phyloP scores from a whole-genome alignment of 1,284 basidiomycete species.

The Microbotryum violaceum region DNA sequence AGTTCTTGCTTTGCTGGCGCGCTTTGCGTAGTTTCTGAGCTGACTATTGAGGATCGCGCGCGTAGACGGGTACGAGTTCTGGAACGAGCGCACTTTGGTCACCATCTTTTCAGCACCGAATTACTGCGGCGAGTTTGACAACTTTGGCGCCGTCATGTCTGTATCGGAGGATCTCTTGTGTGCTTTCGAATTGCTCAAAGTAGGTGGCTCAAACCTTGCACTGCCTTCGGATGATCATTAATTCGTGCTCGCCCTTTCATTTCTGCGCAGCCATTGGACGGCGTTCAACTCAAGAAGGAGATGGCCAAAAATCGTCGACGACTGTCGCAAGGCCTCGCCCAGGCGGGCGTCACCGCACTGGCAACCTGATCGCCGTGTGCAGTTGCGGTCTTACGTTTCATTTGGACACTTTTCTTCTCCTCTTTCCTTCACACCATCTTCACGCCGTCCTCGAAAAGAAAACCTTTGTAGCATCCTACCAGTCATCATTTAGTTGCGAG shows the following conservation, averaged over 20 bases:
- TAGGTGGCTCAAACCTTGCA: background rate
- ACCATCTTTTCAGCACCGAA: slow-evolving; percentile 98
- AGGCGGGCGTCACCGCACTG: no score
- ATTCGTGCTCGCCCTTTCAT: background rate
- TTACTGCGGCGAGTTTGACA: slow-evolving; percentile 95
- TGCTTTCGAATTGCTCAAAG: slow-evolving; percentile 91
- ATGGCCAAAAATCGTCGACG: slow-evolving; percentile 19
- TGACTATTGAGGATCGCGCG: no score
- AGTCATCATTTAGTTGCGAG: no score
- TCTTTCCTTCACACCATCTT: no score
- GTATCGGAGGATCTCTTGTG: slow-evolving; percentile 96
- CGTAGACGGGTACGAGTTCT: slow-evolving; percentile 84
- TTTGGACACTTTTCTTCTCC: no score
- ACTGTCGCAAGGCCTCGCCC: background rate
- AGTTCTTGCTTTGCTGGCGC: background rate
- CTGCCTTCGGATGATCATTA: no score
- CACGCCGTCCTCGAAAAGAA: no score
- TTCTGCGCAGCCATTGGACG: slow-evolving; percentile 23
- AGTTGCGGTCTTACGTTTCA: no score
- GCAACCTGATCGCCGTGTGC: no score
- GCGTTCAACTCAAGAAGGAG: slow-evolving; percentile 26
- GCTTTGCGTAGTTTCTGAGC: background rate
- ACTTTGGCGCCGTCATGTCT: slow-evolving; percentile 81
- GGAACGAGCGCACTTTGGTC: slow-evolving; percentile 96
- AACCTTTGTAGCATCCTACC: no score